Evolutionary conservation across 139 green algal genomes (phyloP).

Genomic region (Haematococcus lacustris): DNA sequence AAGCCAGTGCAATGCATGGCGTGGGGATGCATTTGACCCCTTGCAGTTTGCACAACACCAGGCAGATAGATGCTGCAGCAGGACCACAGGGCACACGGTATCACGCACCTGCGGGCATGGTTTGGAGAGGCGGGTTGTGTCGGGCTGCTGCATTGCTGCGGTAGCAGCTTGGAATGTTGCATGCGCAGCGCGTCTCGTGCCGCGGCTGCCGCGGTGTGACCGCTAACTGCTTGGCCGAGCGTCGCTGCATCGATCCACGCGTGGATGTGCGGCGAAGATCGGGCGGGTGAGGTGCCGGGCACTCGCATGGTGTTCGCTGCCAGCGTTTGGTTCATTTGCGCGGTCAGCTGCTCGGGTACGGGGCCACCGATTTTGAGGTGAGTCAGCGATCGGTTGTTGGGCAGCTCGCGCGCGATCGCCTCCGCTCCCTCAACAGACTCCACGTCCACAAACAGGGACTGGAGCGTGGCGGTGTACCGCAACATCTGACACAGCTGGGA

Average conservation of each 20-base stretch:
- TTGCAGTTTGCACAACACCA: no score
- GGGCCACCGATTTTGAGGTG: conserved; percentile 47
- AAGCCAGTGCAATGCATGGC: no score
- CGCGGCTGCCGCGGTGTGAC: conserved; percentile 2
- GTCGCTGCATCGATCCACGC: conserved; percentile 39
- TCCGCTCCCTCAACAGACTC: conserved; percentile 32
- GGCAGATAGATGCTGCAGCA: no score
- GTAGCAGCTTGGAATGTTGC: no score
- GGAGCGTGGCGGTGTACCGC: conserved; percentile 30
- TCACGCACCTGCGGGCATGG: no score
- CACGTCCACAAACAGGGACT: conserved; percentile 44
- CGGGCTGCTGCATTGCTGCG: no score
- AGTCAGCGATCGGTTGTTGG: conserved; percentile 32
- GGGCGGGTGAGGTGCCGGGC: conserved; percentile 11
- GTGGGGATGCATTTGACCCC: no score
- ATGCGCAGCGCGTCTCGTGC: no score
- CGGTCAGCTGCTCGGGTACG: conserved; percentile 40
- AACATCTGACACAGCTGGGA: conserved; percentile 41
- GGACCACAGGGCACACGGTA: no score
- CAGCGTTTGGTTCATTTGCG: conserved; percentile 24
- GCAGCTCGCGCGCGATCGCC: conserved; percentile 34
- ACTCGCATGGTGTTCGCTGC: conserved; percentile 24
- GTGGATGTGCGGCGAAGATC: conserved; percentile 34
- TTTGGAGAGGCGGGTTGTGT: no score
- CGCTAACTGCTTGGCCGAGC: conserved; percentile 6